phyloP scores from a whole-genome alignment of 225 moss, liverwort and hornwort species.

The Marchantia paleacea region DNA sequence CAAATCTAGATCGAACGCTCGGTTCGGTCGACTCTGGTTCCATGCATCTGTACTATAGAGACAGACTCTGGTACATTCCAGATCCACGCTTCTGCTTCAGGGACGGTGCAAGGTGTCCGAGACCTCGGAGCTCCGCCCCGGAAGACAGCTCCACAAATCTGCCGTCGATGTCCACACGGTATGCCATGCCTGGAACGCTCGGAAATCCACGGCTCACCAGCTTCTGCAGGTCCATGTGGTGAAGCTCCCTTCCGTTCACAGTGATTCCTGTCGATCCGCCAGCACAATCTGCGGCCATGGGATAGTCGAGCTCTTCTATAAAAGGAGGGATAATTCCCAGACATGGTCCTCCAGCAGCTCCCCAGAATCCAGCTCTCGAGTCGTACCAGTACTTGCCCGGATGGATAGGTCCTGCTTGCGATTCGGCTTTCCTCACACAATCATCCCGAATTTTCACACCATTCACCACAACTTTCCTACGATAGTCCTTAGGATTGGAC shows the following conservation, averaged over 20 bases:
- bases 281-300: slow-evolving; percentile 9
- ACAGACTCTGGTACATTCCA: slow-evolving; percentile 1
- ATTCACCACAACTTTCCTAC: slow-evolving; percentile 22
- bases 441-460: background rate
- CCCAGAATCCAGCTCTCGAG: slow-evolving; percentile 19
- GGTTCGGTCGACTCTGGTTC: too few relatives aligned
- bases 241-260: slow-evolving; percentile 25
- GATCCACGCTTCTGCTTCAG: slow-evolving; percentile 8
- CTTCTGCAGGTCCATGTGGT: slow-evolving; percentile 21
- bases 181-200: background rate
- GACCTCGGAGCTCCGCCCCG: background rate
- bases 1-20: too few relatives aligned
- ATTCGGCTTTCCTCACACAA: slow-evolving; percentile 16
- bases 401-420: slow-evolving; percentile 21
- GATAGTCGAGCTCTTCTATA: slow-evolving; percentile 1
- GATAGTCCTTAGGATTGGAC: slow-evolving; percentile 2
- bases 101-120: slow-evolving; percentile 19
- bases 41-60: too few relatives aligned
- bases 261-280: slow-evolving; percentile 12
- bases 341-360: slow-evolving; percentile 10
- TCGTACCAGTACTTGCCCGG: slow-evolving; percentile 28
- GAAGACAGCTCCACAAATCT: slow-evolving; percentile 12
- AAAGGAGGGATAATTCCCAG: slow-evolving; percentile 21
- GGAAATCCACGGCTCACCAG: slow-evolving; percentile 15
- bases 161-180: slow-evolving; percentile 10